Evolutionary conservation across 176 grass and related monocot genomes (phyloP), one percentile per base, ranked within the genome.

Genomic region (Poa annua): DNA sequence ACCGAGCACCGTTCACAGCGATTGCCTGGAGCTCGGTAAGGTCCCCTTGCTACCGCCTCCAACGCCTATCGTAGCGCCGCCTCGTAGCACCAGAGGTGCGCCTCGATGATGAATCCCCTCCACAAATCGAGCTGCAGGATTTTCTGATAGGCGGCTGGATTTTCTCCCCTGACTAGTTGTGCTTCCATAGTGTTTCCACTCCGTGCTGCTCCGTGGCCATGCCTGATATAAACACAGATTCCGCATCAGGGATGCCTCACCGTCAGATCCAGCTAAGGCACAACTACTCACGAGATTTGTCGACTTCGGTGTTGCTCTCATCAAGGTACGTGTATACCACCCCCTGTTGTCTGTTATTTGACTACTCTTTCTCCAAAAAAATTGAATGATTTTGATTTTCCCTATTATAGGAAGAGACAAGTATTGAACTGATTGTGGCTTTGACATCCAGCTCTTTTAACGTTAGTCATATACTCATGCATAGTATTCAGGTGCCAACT

Each of bases 261-360:
- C 66, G 8, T 49, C 88, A 60, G 82, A 93, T 47, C 51, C 59
- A 45, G 50, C 57, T 33, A 90, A 93, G 66, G 78, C 48, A 11
- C 64, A 88, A 20, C 67, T 83, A 33, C 15, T 90, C n/a, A 71
- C 3, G 39, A 29, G 39, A 14, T 72, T 47, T 11, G 21, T 6
- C 3, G 69, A 72, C n/a, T 67, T 17, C 8, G 34, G 65, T 39
- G 65, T 67, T 67, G 65, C 33, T 17, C 42, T 72, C 1, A 9
- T 72, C 21, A 72, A 25, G 11, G 69, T 48, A 49, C 7, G 42
- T 0, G 69, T 15, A 49, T 47, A 47, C 29, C 42, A 72, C 15
- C 44, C 44, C 7, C 44, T 72, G 22, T 17, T 48, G 21, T 49
- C 44, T 17, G 41, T 14, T 14, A 22, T 72, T 49, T 5, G 26